Conservation (phyloP, 805 yeast genomes). For the Suhomyces sp. region DNA sequence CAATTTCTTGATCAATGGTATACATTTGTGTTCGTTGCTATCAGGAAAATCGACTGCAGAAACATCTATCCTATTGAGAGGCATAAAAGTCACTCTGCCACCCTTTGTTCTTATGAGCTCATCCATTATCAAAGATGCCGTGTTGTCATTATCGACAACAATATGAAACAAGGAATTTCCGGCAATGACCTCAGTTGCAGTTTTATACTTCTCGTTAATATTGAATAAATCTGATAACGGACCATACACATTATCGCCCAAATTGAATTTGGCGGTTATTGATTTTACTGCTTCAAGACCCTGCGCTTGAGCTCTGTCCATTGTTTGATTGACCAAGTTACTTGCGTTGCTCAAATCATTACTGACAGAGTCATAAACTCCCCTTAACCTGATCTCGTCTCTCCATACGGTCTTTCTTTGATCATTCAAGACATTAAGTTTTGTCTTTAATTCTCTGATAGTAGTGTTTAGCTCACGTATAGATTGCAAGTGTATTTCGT, state of each 20-base stretch:
- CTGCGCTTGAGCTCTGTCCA: conserved; percentile 65
- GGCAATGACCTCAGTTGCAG: conserved; percentile 86
- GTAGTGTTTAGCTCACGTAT: conserved; percentile 23
- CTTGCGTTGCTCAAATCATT: conserved; percentile 58
- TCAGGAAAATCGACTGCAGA: conserved; percentile 56
- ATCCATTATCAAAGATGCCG: conserved; percentile 77
- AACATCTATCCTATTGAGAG: conserved; percentile 62
- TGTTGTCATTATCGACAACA: conserved; percentile 83
- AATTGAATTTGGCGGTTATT: conserved; percentile 57
- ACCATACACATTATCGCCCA: conserved; percentile 69
- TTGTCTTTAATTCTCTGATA: conserved; percentile 39
- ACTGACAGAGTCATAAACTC: conserved; percentile 52
- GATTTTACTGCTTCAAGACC: conserved; percentile 70
- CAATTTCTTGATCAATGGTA: conserved; percentile 76
- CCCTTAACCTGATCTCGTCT: conserved; percentile 62
- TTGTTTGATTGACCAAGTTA: conserved; percentile 62
- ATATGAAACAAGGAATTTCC: conserved; percentile 84
- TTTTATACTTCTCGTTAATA: conserved; percentile 77
- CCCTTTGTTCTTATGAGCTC: conserved; percentile 65
- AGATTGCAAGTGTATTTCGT: conserved; percentile 8
- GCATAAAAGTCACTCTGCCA: conserved; percentile 91
- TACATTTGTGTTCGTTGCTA: conserved; percentile 52
- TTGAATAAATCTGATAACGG: conserved; percentile 80
- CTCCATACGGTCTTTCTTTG: conserved; percentile 76
- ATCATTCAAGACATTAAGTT: conserved; percentile 52